Evolutionary conservation across 768 basidiomycete genomes (phyloP).

Genomic region (Coprinellus micaceus): DNA sequence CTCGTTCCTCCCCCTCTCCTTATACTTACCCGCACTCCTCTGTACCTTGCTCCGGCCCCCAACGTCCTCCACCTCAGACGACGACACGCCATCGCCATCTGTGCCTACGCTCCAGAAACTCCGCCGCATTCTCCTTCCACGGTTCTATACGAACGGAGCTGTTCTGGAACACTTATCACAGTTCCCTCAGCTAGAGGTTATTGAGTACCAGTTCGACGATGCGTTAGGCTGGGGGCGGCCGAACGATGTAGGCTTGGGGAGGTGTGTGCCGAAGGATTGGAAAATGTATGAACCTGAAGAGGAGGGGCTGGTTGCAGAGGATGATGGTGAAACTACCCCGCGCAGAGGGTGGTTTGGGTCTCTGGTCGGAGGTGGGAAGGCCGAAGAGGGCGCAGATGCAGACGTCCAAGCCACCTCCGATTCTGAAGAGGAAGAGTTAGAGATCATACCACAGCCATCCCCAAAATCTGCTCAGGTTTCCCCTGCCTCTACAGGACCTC

Average conservation of each 20-base stretch:
- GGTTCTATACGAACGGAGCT: conserved; percentile 7
- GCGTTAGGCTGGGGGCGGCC: conserved; percentile 6
- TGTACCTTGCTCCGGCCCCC: background rate
- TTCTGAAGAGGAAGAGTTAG: background rate
- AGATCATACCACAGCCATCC: too few relatives aligned
- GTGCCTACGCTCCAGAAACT: conserved; percentile 4
- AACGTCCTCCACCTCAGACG: background rate
- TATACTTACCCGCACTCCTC: background rate
- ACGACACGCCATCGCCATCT: background rate
- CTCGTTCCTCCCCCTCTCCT: conserved; percentile 8
- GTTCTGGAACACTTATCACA: conserved; percentile 4
- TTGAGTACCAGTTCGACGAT: conserved; percentile 11
- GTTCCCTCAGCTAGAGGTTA: conserved; percentile 7
- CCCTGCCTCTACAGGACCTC: too few relatives aligned
- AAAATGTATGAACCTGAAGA: background rate
- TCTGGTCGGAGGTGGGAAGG: background rate
- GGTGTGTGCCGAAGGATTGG: background rate
- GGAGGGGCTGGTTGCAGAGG: background rate
- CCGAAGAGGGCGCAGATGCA: too few relatives aligned
- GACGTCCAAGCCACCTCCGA: too few relatives aligned
- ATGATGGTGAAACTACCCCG: conserved; percentile 3
- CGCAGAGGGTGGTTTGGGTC: background rate
- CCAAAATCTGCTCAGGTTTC: too few relatives aligned
- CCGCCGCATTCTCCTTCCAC: conserved; percentile 6
- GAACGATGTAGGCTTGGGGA: background rate